Evolutionary conservation across 305 asterid genomes (phyloP).

Genomic region (Fraxinus latifolia): DNA sequence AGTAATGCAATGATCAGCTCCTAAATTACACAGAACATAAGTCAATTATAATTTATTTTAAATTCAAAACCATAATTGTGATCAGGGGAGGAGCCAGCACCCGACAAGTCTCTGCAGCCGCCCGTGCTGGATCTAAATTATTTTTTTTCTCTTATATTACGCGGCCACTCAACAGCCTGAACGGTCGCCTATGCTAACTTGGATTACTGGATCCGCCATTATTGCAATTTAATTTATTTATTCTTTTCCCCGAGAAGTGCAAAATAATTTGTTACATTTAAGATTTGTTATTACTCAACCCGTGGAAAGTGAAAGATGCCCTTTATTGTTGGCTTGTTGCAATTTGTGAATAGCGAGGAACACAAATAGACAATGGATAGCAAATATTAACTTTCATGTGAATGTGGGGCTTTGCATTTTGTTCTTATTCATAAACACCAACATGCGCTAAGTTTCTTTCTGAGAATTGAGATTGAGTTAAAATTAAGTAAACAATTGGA

Average conservation of each 20-base stretch:
- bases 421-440: neutral
- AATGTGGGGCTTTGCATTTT: neutral
- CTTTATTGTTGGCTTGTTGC: constrained; percentile 1
- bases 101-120: no score
- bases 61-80: neutral
- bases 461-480: neutral
- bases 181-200: no score
- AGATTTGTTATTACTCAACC: constrained; percentile 8
- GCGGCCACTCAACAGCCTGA: no score
- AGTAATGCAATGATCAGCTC: constrained; percentile 21
- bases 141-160: no score
- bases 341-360: neutral
- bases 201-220: no score
- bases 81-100: no score
- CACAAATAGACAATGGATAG: neutral
- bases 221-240: neutral
- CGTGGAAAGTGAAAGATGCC: neutral
- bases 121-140: no score
- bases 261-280: constrained; percentile 18
- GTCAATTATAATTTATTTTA: neutral
- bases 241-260: constrained; percentile 27
- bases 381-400: neutral
- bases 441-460: neutral
- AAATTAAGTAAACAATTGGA: neutral
- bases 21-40: neutral